Evolutionary conservation across 352 stramenopile genomes (phyloP).

Genomic region (Phytophthora nicotianae): DNA sequence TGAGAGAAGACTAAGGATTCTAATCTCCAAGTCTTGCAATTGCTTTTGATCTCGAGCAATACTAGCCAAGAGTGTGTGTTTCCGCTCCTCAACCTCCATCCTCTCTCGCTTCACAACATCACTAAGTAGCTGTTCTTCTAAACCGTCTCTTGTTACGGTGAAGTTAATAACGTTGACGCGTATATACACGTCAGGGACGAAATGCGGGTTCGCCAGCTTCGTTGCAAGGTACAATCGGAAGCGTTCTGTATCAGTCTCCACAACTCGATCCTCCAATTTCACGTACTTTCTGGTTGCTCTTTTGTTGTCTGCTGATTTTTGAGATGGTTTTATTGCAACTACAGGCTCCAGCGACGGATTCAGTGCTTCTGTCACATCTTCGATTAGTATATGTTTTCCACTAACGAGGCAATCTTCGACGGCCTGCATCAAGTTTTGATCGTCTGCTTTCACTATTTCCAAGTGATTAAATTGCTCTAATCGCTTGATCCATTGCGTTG

Average conservation of each 20-base stretch:
- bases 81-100: constrained; percentile 88
- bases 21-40: constrained; percentile 91
- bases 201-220: constrained; percentile 92
- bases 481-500: constrained; percentile 91
- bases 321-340: constrained; percentile 33
- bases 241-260: constrained; percentile 67
- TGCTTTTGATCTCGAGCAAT: constrained; percentile 91
- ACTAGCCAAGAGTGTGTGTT: constrained; percentile 82
- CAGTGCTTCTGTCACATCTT: constrained; percentile 58
- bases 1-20: constrained; percentile 88
- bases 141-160: constrained; percentile 89
- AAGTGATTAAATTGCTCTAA: constrained; percentile 73
- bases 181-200: constrained; percentile 92
- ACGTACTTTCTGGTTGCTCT: constrained; percentile 33
- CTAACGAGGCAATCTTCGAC: constrained; percentile 46
- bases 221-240: constrained; percentile 93
- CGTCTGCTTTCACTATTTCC: constrained; percentile 73
- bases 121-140: constrained; percentile 91
- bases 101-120: constrained; percentile 88
- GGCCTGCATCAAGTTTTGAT: constrained; percentile 43
- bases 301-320: constrained; percentile 10
- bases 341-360: constrained; percentile 64
- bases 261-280: constrained; percentile 70
- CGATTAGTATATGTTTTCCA: constrained; percentile 59
- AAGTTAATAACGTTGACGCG: constrained; percentile 95